Evolutionary conservation across 768 basidiomycete species (phyloP), one percentile per base, ranked within the genome.

Genomic region (Trametes cingulata): DNA sequence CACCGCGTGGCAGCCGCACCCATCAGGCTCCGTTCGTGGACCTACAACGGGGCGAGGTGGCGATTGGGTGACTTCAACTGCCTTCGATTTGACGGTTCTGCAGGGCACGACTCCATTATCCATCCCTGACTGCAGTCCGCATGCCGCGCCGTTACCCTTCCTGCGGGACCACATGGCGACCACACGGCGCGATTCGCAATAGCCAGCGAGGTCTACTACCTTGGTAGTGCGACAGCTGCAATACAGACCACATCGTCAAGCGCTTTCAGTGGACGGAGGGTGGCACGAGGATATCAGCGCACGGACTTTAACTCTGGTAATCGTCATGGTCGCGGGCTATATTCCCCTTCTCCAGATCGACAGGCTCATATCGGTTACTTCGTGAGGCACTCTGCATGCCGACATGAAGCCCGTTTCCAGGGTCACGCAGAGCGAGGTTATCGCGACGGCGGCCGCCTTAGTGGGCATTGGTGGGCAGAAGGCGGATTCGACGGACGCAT

Each of bases 41-140:
- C 61, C 61, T 63, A 63, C 61, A 63, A 63, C 29, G 37, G 41
- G 6, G 52, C 52, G 52, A 50, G 37, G 56, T 35, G 42, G 47
- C 22, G 40, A 55, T 61, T 61, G 48, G 46, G 48, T 12, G 52
- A 20, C 52, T 27, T 39, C 27, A 22, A 37, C 20, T 41, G 49
- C 22, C 25, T 20, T 15, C 48, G 20, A 35, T 29, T 39, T 40
- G 25, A 36, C 37, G 22, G 25, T 37, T 35, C 29, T 19, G 41
- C 33, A 39, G 20, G 41, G 13, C 14, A 24, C 52, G 37, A 46
- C 25, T 24, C 58, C 45, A 42, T 19, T 33, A 33, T 33, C 29
- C 29, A 4, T 33, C 29, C 29, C 29, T 33, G 7, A 12, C 33
- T 19, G 35, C 22, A 22, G 27, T 20, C n/a, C 25, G 24, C 46